phyloP scores from a whole-genome alignment of 306 rosid species.

The Vachellia collinsii region DNA sequence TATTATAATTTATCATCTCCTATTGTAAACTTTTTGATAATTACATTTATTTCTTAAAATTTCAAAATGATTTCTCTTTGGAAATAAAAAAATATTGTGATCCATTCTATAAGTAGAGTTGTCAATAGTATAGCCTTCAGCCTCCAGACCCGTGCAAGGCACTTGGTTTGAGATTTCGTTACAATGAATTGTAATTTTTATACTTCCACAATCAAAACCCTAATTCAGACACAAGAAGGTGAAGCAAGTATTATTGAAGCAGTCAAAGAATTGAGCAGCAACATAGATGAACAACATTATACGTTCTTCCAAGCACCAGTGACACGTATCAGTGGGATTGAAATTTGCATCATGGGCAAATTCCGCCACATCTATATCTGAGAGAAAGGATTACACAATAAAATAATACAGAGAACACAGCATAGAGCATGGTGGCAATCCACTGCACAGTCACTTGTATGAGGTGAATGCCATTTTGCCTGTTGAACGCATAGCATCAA shows the following conservation, averaged over 20 bases:
- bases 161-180: neutral
- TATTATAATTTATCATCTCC: no score
- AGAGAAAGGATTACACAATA: conserved; percentile 22
- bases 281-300: neutral
- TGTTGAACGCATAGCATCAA: conserved; percentile 3
- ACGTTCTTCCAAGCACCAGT: conserved; percentile 8
- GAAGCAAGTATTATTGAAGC: neutral
- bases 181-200: neutral
- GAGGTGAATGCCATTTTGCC: neutral
- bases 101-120: neutral
- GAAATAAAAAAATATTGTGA: neutral
- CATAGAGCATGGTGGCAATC: neutral
- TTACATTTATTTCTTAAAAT: no score
- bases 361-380: conserved; percentile 1
- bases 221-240: neutral
- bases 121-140: neutral
- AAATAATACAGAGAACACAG: conserved; percentile 7
- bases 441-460: neutral
- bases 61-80: no score
- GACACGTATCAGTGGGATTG: neutral
- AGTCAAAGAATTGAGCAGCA: conserved; percentile 11
- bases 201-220: neutral
- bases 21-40: no score
- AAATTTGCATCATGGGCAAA: neutral
- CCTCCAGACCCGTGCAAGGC: neutral